phyloP scores from a whole-genome alignment of 1,284 basidiomycete species.

The Thelephora terrestris region DNA sequence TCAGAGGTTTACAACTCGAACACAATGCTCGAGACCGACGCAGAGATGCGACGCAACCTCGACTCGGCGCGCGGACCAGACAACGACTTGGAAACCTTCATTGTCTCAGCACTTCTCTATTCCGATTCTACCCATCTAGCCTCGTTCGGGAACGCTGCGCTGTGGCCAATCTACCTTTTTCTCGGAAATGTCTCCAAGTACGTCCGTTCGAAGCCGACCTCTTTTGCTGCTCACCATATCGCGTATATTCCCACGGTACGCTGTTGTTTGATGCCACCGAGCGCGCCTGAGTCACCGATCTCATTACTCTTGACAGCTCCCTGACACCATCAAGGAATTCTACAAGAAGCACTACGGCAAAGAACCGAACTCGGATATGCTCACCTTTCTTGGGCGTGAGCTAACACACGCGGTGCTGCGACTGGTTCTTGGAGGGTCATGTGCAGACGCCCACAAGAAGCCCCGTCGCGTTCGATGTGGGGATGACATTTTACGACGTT shows the following conservation, averaged over 20 bases:
- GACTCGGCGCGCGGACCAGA: slow-evolving; percentile 9
- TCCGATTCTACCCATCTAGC: slow-evolving; percentile 25
- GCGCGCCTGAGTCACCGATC: not conserved
- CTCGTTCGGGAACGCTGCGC: slow-evolving; percentile 19
- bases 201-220: slow-evolving; percentile 11
- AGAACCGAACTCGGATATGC: not conserved
- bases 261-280: not conserved
- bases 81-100: slow-evolving; percentile 12
- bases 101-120: slow-evolving; percentile 22
- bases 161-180: slow-evolving; percentile 28
- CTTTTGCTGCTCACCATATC: slow-evolving; percentile 19
- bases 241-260: slow-evolving; percentile 11
- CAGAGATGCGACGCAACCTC: slow-evolving; percentile 11
- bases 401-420: not conserved
- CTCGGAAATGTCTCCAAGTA: slow-evolving; percentile 28
- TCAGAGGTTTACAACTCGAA: slow-evolving; percentile 13
- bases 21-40: slow-evolving; percentile 12
- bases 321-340: not conserved
- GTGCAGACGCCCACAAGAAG: too few relatives aligned
- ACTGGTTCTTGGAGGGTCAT: too few relatives aligned
- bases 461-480: too few relatives aligned
- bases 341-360: not conserved
- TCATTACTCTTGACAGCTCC: not conserved
- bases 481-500: too few relatives aligned
- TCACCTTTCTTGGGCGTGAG: not conserved